Percentiles rank a stretch among this genome's conserved stretches.
Evolutionary conservation across 148 eudicot genomes (phyloP).

Genomic region (Mesembryanthemum crystallinum): DNA sequence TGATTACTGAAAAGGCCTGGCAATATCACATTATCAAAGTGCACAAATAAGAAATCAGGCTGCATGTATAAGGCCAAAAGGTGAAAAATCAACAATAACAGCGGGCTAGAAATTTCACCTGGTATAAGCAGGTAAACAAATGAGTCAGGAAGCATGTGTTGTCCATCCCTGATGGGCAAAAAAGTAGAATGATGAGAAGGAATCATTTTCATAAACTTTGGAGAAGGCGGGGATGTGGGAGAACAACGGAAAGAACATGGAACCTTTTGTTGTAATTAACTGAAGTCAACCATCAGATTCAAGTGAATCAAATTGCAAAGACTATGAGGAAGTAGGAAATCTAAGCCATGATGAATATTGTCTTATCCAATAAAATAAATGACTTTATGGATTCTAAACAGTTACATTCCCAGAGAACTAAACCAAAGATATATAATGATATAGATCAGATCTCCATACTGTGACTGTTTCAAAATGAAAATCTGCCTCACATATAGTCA

Average conservation of each 20-base stretch:
- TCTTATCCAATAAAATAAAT: too few species aligned
- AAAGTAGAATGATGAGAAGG: slow-evolving; percentile 5
- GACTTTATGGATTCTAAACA: too few species aligned
- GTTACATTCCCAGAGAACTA: too few species aligned
- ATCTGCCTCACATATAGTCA: too few species aligned
- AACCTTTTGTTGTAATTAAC: not conserved
- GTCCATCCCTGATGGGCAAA: slow-evolving; percentile 64
- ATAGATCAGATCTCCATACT: too few species aligned
- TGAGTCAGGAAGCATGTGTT: slow-evolving; percentile 72
- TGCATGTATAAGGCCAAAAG: not conserved
- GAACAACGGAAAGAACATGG: not conserved
- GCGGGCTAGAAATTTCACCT: slow-evolving; percentile 35
- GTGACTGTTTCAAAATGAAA: too few species aligned
- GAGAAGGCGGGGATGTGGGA: too few species aligned
- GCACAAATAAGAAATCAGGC: not conserved
- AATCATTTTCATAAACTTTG: slow-evolving; percentile 2
- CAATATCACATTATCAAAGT: not conserved
- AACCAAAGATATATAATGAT: too few species aligned
- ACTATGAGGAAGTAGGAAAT: too few species aligned
- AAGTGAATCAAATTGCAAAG: not conserved
- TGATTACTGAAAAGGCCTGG: slow-evolving; percentile 96
- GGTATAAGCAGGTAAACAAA: slow-evolving; percentile 92
- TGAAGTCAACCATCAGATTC: not conserved
- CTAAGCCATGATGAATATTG: too few species aligned
- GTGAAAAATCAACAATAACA: not conserved